phyloP scores from a whole-genome alignment of 2,329 filamentous ascomycete genomes.

The Trichoderma koningii region DNA sequence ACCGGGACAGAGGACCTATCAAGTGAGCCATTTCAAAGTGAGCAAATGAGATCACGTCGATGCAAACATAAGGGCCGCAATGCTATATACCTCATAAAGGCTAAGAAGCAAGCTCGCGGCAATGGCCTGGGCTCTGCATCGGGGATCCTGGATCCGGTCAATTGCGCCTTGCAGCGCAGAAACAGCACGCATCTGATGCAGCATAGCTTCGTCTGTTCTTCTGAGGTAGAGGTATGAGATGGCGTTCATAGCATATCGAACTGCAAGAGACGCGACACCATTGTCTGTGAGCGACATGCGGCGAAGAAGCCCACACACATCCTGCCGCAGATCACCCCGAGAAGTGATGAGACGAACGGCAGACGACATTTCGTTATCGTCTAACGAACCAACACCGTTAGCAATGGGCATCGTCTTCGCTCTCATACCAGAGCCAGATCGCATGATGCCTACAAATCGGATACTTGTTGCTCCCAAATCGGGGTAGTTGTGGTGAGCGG shows the following conservation, averaged over 20 bases:
- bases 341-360: conserved; percentile 25
- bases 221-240: conserved; percentile 23
- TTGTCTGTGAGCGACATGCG: conserved; percentile 25
- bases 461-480: conserved; percentile 8
- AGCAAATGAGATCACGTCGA: neutral
- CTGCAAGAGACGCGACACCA: conserved; percentile 23
- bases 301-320: conserved; percentile 22
- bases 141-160: conserved; percentile 7
- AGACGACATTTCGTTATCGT: conserved; percentile 15
- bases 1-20: conserved; percentile 17
- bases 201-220: conserved; percentile 7
- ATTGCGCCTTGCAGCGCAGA: conserved; percentile 15
- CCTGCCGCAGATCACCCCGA: conserved; percentile 22
- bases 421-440: too few species aligned
- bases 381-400: neutral
- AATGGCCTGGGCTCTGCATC: conserved; percentile 23
- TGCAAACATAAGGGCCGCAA: too few species aligned
- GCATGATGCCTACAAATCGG: conserved; percentile 3
- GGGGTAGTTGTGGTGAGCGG: conserved; percentile 11
- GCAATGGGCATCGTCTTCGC: too few species aligned
- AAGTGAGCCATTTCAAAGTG: neutral
- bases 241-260: conserved; percentile 25
- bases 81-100: conserved; percentile 21
- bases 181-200: conserved; percentile 22
- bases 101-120: conserved; percentile 26